Evolutionary conservation across 768 basidiomycete genomes (phyloP).

Genomic region (Boletus vinaceobasis): DNA sequence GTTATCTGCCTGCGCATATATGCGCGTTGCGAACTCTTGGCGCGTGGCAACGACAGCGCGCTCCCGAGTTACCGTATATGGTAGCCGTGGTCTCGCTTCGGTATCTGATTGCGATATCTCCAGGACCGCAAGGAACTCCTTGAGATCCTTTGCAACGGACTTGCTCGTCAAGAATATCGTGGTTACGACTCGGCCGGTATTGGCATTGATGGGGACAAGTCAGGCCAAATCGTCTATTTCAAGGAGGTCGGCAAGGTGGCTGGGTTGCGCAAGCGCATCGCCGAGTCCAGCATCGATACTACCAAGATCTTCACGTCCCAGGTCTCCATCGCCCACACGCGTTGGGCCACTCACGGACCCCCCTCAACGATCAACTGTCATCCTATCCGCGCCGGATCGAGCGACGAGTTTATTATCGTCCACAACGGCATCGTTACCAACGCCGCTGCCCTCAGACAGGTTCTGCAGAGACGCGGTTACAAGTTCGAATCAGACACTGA

Average conservation of each 20-base stretch:
- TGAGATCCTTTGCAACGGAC: slow-evolving; percentile 86
- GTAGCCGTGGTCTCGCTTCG: slow-evolving; percentile 10
- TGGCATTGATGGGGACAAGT: slow-evolving; percentile 87
- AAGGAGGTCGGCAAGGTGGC: slow-evolving; percentile 99
- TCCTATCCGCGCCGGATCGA: slow-evolving; percentile 81
- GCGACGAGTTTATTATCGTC: slow-evolving; percentile 84
- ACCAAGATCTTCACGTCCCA: slow-evolving; percentile 77
- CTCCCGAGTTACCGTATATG: slow-evolving; percentile 17
- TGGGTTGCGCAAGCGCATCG: slow-evolving; percentile 86
- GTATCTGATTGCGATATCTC: slow-evolving; percentile 7
- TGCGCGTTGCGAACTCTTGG: slow-evolving; percentile 1
- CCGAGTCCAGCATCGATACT: slow-evolving; percentile 64
- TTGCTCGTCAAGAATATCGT: slow-evolving; percentile 94
- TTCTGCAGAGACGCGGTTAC: slow-evolving; percentile 95
- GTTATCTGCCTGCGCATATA: slow-evolving; percentile 7
- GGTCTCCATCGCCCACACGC: slow-evolving; percentile 97
- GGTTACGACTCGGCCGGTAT: slow-evolving; percentile 96
- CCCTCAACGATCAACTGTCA: slow-evolving; percentile 91
- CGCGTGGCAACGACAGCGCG: not conserved
- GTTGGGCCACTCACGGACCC: slow-evolving; percentile 98
- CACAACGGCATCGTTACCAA: slow-evolving; percentile 99
- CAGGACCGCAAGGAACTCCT: slow-evolving; percentile 89
- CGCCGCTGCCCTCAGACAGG: slow-evolving; percentile 79
- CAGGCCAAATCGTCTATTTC: slow-evolving; percentile 76
- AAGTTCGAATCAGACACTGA: slow-evolving; percentile 94